phyloP scores from a whole-genome alignment of 805 yeast species.

The Starmerella stellata region DNA sequence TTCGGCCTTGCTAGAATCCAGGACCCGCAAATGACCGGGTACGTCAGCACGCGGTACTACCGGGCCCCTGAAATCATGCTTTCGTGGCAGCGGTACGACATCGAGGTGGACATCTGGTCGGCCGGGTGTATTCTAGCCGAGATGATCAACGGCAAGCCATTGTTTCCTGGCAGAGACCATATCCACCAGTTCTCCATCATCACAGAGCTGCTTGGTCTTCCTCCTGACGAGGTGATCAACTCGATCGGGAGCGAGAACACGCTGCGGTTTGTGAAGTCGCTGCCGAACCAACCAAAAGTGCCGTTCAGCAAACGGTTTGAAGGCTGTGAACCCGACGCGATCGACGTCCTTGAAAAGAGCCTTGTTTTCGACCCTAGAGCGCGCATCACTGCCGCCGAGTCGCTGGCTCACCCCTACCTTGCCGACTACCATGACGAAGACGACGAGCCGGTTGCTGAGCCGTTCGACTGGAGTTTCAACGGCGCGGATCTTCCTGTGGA shows the following conservation, averaged over 20 bases:
- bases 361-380: conserved; percentile 86
- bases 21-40: conserved; percentile 98
- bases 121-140: conserved; percentile 96
- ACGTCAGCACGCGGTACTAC: conserved; percentile 86
- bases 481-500: conserved; percentile 96
- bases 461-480: conserved; percentile 95
- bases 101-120: conserved; percentile 95
- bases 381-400: conserved; percentile 83
- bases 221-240: conserved; percentile 88
- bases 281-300: conserved; percentile 84
- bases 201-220: conserved; percentile 89
- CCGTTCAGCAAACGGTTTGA: conserved; percentile 70
- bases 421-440: conserved; percentile 93
- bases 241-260: conserved; percentile 94
- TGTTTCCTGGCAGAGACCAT: conserved; percentile 96
- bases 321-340: conserved; percentile 46
- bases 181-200: conserved; percentile 95
- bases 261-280: conserved; percentile 75
- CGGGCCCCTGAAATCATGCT: conserved; percentile 98
- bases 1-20: conserved; percentile 92
- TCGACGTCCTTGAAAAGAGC: conserved; percentile 76
- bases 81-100: conserved; percentile 95
- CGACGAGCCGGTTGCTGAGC: conserved; percentile 89
- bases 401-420: conserved; percentile 75
- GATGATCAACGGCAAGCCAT: conserved; percentile 92